phyloP scores from a whole-genome alignment of 257 asterid species.

The Solanum ahanhuiri region DNA sequence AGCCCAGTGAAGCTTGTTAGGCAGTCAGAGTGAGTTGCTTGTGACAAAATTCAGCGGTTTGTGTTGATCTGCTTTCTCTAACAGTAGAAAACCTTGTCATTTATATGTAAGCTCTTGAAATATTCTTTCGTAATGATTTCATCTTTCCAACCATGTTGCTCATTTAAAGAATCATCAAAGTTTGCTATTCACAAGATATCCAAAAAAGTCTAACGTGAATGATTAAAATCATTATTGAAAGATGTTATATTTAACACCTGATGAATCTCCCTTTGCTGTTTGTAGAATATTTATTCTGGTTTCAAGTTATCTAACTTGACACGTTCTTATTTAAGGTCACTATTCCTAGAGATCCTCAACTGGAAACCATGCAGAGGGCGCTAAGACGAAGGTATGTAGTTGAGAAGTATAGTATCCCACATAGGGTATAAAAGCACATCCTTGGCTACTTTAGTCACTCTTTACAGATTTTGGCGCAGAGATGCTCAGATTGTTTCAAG shows the following conservation, averaged over 20 bases:
- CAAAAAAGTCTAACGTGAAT: constrained; percentile 23
- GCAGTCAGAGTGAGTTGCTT: background rate
- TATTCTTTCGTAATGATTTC: background rate
- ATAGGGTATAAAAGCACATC: background rate
- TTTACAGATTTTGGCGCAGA: background rate
- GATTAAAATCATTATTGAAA: background rate
- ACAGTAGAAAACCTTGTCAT: background rate
- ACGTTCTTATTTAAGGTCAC: constrained; percentile 37
- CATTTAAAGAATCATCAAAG: background rate
- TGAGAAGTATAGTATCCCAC: background rate
- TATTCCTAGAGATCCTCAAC: constrained; percentile 66
- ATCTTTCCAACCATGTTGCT: background rate
- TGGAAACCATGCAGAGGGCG: constrained; percentile 68
- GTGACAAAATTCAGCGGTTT: background rate
- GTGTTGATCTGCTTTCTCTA: background rate
- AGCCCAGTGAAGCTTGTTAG: background rate
- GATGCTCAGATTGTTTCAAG: background rate
- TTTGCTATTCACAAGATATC: constrained; percentile 21
- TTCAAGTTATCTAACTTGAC: constrained; percentile 6
- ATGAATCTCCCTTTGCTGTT: background rate
- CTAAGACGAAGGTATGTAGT: constrained; percentile 41
- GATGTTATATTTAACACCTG: background rate
- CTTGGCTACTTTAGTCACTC: background rate
- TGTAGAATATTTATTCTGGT: background rate
- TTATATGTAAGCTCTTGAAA: background rate